Evolutionary conservation across 768 basidiomycete species (phyloP).

Genomic region (Mycena venus): DNA sequence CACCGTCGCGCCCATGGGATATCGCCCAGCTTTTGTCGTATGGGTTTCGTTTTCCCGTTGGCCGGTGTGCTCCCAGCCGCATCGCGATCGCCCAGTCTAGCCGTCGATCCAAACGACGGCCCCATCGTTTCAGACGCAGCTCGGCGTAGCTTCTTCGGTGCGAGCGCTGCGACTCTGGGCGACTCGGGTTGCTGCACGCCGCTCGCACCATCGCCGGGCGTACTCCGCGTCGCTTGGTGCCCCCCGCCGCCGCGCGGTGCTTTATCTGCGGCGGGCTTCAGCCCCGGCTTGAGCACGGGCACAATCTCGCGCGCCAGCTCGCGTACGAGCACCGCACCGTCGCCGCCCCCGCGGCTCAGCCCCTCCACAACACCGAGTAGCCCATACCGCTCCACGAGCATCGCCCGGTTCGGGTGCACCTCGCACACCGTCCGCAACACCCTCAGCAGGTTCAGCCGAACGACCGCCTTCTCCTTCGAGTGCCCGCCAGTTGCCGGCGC

Average conservation of each 20-base stretch:
- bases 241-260: constrained; percentile 34
- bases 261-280: constrained; percentile 64
- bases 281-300: constrained; percentile 79
- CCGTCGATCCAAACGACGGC: constrained; percentile 32
- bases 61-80: constrained; percentile 35
- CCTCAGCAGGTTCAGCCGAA: constrained; percentile 90
- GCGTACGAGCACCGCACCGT: constrained; percentile 91
- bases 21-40: constrained; percentile 71
- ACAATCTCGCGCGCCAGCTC: constrained; percentile 91
- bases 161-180: constrained; percentile 50
- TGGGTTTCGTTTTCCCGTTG: constrained; percentile 52
- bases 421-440: constrained; percentile 91
- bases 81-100: constrained; percentile 14
- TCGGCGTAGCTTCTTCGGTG: constrained; percentile 75
- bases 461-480: constrained; percentile 75
- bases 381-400: constrained; percentile 86
- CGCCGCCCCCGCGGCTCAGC: constrained; percentile 78
- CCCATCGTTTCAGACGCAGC: constrained; percentile 76
- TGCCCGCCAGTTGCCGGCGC: constrained; percentile 55
- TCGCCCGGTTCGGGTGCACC: constrained; percentile 86
- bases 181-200: constrained; percentile 34
- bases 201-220: constrained; percentile 34
- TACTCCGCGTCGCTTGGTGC: constrained; percentile 29
- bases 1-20: constrained; percentile 62
- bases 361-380: constrained; percentile 84